Conservation (phyloP, 176 grass and related monocot genomes). For the Tillandsia leiboldiana region DNA sequence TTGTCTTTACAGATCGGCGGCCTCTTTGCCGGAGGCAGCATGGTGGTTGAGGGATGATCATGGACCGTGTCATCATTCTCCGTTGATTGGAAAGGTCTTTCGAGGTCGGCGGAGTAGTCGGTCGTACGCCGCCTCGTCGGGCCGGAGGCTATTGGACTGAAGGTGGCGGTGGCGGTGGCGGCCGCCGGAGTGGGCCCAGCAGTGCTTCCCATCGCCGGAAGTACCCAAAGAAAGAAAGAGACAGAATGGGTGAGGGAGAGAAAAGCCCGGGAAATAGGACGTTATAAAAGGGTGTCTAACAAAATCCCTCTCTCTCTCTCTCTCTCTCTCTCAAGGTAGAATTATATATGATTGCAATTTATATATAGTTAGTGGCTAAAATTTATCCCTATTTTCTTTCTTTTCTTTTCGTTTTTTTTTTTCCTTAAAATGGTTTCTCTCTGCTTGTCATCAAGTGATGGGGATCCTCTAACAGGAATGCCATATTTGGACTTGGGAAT, state of each 20-base stretch:
- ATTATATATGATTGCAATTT: too few relatives aligned
- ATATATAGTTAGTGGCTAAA: too few relatives aligned
- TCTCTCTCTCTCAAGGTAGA: too few relatives aligned
- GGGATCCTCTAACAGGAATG: too few relatives aligned
- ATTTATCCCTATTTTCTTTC: too few relatives aligned
- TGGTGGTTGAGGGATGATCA: too few relatives aligned
- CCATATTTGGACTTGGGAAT: too few relatives aligned
- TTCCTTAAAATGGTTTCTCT: too few relatives aligned
- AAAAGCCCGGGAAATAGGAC: conserved; percentile 66
- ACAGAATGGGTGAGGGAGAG: conserved; percentile 27
- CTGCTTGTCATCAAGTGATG: too few relatives aligned
- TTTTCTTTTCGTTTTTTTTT: too few relatives aligned
- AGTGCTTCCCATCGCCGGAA: not conserved
- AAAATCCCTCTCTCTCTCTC: not conserved
- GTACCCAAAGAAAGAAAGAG: not conserved
- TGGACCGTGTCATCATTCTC: not conserved
- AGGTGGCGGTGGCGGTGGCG: not conserved
- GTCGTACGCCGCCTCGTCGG: conserved; percentile 4
- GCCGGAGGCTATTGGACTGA: conserved; percentile 3
- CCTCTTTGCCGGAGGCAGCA: too few relatives aligned
- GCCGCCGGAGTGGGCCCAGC: not conserved
- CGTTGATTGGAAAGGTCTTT: not conserved
- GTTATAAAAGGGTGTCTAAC: not conserved
- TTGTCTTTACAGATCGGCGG: not conserved
- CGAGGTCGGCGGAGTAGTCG: not conserved